phyloP scores from a whole-genome alignment of 2,329 filamentous ascomycete genomes.

The Fusarium sarcochroum region DNA sequence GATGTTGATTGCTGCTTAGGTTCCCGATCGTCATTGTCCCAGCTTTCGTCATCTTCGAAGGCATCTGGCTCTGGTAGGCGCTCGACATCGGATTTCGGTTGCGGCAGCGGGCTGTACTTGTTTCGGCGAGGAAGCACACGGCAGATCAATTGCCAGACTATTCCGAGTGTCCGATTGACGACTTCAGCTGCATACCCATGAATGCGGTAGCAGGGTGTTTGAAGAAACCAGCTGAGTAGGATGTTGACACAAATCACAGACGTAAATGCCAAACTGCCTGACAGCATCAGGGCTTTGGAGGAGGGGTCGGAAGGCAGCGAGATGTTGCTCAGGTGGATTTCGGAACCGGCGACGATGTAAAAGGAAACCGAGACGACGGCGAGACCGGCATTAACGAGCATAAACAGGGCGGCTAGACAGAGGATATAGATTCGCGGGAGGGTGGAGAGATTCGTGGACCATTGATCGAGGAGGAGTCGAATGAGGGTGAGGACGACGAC shows the following conservation, averaged over 20 bases:
- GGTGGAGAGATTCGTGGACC: constrained; percentile 35
- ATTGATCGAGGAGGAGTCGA: constrained; percentile 50
- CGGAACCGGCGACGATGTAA: constrained; percentile 51
- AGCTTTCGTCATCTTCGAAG: too few species aligned
- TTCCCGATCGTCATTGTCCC: too few species aligned
- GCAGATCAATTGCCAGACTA: constrained; percentile 23
- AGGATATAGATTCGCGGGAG: constrained; percentile 23
- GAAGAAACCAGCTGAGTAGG: constrained; percentile 44
- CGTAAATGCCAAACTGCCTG: constrained; percentile 49
- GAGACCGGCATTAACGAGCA: constrained; percentile 31
- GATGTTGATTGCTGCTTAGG: too few species aligned
- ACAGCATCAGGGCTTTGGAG: constrained; percentile 50
- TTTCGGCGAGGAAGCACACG: not conserved
- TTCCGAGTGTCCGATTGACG: constrained; percentile 43
- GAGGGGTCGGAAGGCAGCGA: constrained; percentile 51
- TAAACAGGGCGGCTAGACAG: constrained; percentile 22
- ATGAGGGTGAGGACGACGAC: constrained; percentile 50
- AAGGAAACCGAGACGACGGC: constrained; percentile 48
- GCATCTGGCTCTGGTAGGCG: too few species aligned
- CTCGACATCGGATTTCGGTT: constrained; percentile 8
- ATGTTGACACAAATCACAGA: constrained; percentile 37
- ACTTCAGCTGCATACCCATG: constrained; percentile 46
- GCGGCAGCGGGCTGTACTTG: constrained; percentile 41
- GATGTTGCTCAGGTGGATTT: constrained; percentile 55
- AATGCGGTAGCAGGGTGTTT: constrained; percentile 41